phyloP scores from a whole-genome alignment of 108 stramenopile genomes.

The Skeletonema tropicum region DNA sequence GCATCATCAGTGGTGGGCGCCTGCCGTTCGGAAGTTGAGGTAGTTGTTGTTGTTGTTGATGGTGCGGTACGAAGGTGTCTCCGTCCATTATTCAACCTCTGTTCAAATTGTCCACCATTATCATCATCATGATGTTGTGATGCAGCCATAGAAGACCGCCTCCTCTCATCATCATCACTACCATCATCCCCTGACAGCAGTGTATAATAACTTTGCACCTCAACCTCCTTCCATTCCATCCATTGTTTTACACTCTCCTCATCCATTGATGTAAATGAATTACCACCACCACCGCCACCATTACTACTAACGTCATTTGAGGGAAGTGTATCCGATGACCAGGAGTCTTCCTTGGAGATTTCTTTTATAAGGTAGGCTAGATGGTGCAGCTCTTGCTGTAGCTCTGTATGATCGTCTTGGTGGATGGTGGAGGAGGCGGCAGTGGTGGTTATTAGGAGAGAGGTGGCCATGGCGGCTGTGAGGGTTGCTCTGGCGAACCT shows the following conservation, averaged over 20 bases:
- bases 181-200: neutral
- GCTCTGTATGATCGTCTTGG: too few relatives aligned
- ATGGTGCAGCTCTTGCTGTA: too few relatives aligned
- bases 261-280: neutral
- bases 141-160: neutral
- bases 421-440: too few relatives aligned
- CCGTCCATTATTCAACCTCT: neutral
- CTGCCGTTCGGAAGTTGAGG: neutral
- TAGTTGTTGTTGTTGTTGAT: neutral
- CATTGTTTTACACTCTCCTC: neutral
- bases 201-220: neutral
- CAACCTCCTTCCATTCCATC: neutral
- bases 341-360: neutral
- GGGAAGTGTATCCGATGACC: neutral
- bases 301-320: neutral
- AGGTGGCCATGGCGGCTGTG: too few relatives aligned
- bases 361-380: neutral
- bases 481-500: too few relatives aligned
- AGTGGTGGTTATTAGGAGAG: neutral
- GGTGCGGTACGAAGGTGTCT: neutral
- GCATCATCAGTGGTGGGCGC: neutral
- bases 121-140: neutral
- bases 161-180: neutral
- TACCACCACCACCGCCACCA: too few relatives aligned
- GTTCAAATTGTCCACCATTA: too few relatives aligned